Base-by-base conservation (phyloP, 176 grass and related monocot species). In the Eragrostis curvula region DNA sequence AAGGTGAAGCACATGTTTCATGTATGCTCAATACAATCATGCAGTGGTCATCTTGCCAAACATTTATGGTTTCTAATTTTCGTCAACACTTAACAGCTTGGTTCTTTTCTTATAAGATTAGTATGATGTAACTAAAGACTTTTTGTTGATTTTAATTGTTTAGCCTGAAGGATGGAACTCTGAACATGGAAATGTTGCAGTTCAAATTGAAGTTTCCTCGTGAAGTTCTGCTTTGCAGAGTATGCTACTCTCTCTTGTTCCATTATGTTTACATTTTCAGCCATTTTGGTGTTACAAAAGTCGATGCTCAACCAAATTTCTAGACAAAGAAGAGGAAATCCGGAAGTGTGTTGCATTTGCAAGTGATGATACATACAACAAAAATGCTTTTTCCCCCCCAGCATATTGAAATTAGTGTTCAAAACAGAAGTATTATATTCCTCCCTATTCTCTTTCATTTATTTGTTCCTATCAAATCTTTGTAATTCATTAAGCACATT, bases 131-230 rank as follows among this genome's bases (percentile, higher is more conserved):
- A 23, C 68, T 21, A 52, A 65, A 83, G 60, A 43, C 68, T 70
- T 17, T 49, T 36, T 66, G 1, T 78, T 36, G 27, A 25, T 67
- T 50, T 85, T 27, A 16, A 45, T 63, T 32, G 68, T 18, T 87
- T 90, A 98, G 96, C 76, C 84, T 98, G 79, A 98, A 98, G 80
- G 96, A 98, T 87, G 96, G 96, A 91, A 98, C 79, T 58, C 71
- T 98, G 52, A 98, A 98, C 88, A 90, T 89, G 86, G 96, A 98
- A 71, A 88, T 98, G 82, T 79, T 98, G 72, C 92, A 88, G 71
- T 98, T 98, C 73, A 98, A 98, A 85, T 86, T 81, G 0, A 92
- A 74, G 44, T 98, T 98, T 89, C 96, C 96, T 71, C 92, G 88
- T 48, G 96, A 98, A 88, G 72, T 98, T 70, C 87, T 98, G 60